Base-by-base conservation (phyloP, 768 basidiomycete genomes). In the Boletus reticuloceps region DNA sequence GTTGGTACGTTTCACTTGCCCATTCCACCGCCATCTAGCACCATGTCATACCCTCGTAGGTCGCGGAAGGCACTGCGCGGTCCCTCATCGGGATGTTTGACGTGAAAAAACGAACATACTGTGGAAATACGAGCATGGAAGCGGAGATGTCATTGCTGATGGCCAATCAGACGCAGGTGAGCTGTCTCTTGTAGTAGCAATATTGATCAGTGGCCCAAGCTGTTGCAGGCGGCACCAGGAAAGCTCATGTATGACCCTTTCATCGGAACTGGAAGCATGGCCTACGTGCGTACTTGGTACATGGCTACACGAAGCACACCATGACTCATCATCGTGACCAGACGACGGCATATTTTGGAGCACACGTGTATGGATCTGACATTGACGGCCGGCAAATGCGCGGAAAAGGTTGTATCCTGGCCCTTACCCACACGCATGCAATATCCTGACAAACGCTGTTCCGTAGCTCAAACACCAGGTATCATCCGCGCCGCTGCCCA, bases 101-200 rank as follows among this genome's bases (percentile, higher is more conserved):
- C 56, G 88, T 99, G 47, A 98, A 97, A 71, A 91, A 92, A 62
- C 81, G 97, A 10, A 75, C 76, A 14, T 98, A 90, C 66, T 98
- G 85, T 69, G 97, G 97, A 4, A 99, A 95, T 61, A 99, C 97
- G 0, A 91, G 91, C 63, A 99, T 99, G 97, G 95, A 97, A 62
- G 85, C 96, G 0, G 94, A 98, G 69, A 87, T 98, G 46, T 95
- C 94, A 2, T 75, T 99, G 43, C 72, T 98, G 27, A 98, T 98
- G 95, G 93, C 95, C 10, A 96, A 96, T 63, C 97, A 99, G 70
- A 86, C 94, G 0, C 74, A 96, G 72, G 94, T 90, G 58, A 47
- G 77, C n/a, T n/a, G 48, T 38, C 41, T 37, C 32, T 41, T 11
- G 8, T 19, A 16, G 38, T 32, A 22, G 14, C 20, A 38, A 16